Conservation (phyloP, 73 alveolate genomes). For the Paraurostyla sp. region DNA sequence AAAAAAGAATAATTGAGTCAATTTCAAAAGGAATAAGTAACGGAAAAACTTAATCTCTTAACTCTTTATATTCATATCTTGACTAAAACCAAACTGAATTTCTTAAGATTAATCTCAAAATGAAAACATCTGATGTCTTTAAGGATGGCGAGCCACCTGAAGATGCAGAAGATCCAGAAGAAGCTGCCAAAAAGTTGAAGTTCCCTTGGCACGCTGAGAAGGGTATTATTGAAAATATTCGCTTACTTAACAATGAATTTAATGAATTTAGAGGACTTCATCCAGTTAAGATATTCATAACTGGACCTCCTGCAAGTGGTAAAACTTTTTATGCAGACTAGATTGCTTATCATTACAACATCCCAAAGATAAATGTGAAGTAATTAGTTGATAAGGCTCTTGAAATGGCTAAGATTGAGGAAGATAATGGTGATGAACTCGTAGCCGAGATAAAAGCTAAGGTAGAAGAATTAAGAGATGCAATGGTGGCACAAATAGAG, state of each 20-base stretch:
- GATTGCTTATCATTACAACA: conserved; percentile 86
- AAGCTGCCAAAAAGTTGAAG: conserved; percentile 72
- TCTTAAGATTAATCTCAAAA: conserved; percentile 74
- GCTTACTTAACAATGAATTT: conserved; percentile 86
- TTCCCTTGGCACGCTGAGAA: conserved; percentile 94
- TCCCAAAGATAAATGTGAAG: conserved; percentile 84
- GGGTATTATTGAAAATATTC: conserved; percentile 84
- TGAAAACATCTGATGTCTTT: conserved; percentile 80
- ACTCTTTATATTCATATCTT: background rate
- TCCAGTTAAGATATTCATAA: conserved; percentile 87
- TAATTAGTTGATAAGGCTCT: conserved; percentile 77
- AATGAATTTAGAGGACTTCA: conserved; percentile 82
- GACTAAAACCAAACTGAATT: conserved; percentile 53
- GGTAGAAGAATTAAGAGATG: conserved; percentile 47
- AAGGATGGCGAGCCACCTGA: conserved; percentile 88
- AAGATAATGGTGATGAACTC: conserved; percentile 77
- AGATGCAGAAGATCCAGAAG: conserved; percentile 84
- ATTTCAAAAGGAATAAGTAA: conserved; percentile 97
- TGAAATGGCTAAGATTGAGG: conserved; percentile 77
- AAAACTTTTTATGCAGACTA: conserved; percentile 78
- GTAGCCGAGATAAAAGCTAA: conserved; percentile 68
- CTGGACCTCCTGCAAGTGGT: conserved; percentile 98
- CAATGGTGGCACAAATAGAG: conserved; percentile 71
- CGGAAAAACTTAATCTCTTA: conserved; percentile 74
- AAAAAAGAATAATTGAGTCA: conserved; percentile 91